Percentiles rank a stretch among this genome's conserved stretches.
phyloP scores from a whole-genome alignment of 805 yeast genomes.

The Candida ulmi region DNA sequence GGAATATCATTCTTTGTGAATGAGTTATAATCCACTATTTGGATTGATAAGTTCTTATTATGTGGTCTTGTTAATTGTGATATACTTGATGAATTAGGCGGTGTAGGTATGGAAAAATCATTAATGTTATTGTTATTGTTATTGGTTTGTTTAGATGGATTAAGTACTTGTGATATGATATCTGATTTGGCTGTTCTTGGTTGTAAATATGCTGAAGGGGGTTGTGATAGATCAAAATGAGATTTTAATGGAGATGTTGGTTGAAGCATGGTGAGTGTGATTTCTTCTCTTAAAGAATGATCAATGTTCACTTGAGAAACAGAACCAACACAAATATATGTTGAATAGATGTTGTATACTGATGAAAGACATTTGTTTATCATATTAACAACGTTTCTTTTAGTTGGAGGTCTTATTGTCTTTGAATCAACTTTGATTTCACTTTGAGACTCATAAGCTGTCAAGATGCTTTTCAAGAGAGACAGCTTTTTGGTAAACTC shows the following conservation, averaged over 20 bases:
- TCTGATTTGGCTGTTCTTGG: neutral
- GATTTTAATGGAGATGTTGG: constrained; percentile 29
- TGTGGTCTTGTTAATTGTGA: neutral
- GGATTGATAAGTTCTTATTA: constrained; percentile 18
- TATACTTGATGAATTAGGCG: no score
- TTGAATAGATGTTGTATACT: constrained; percentile 59
- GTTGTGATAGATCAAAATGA: constrained; percentile 3
- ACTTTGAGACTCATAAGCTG: constrained; percentile 17
- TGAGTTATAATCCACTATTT: constrained; percentile 2
- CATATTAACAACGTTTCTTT: constrained; percentile 31
- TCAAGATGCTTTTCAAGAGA: constrained; percentile 35
- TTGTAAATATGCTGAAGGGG: neutral
- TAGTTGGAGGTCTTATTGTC: constrained; percentile 8
- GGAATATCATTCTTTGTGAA: constrained; percentile 1
- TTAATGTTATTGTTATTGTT: no score
- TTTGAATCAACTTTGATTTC: constrained; percentile 7
- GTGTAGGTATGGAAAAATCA: no score
- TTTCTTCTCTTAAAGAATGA: constrained; percentile 39
- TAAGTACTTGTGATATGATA: neutral
- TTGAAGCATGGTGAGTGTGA: constrained; percentile 34
- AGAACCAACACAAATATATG: constrained; percentile 60
- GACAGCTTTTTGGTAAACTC: constrained; percentile 44
- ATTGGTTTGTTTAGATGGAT: neutral
- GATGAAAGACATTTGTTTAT: constrained; percentile 53
- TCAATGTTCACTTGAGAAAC: constrained; percentile 70